A percentile compares a stretch with the other conserved stretches of the same genome.
These are phyloP conservation scores for Pichia sp. DNA, from an alignment of 1,139 yeast genomes.

Conservation along the genomic window DNA sequence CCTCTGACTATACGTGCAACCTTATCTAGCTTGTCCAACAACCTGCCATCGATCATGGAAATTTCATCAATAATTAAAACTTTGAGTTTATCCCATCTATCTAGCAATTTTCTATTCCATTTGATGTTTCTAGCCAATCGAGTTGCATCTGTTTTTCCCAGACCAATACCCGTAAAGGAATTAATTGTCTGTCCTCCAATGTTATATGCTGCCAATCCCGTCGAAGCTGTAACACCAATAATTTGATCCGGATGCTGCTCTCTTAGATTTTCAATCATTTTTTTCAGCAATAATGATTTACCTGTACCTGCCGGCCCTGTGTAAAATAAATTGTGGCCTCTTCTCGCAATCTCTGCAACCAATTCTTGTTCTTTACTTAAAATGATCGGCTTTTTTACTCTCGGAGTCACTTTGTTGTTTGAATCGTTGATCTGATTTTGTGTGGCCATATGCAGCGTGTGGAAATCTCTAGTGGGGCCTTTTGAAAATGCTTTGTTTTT, in stretches of 20 bases:
- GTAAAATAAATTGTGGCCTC: constrained; percentile 61
- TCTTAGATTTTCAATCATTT: constrained; percentile 56
- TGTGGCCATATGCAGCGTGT: constrained; percentile 7
- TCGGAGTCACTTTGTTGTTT: neutral
- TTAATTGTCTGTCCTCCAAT: constrained; percentile 85
- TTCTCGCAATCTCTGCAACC: constrained; percentile 59
- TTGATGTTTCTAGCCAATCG: constrained; percentile 47
- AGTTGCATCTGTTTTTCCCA: constrained; percentile 45
- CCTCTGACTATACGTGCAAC: constrained; percentile 53
- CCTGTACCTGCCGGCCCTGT: constrained; percentile 98
- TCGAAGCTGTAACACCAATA: constrained; percentile 85
- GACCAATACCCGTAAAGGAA: constrained; percentile 80
- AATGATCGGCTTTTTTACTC: constrained; percentile 29
- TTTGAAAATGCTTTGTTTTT: too few relatives aligned
- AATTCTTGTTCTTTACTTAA: constrained; percentile 63
- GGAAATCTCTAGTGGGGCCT: neutral
- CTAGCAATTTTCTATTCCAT: constrained; percentile 40
- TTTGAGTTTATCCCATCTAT: constrained; percentile 54
- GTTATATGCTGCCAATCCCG: constrained; percentile 89
- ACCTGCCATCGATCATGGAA: constrained; percentile 77
- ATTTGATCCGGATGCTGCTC: constrained; percentile 31
- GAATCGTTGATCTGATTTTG: neutral
- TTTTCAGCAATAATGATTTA: constrained; percentile 67
- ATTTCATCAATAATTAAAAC: constrained; percentile 81
- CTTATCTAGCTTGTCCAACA: constrained; percentile 61